phyloP scores from a whole-genome alignment of 805 yeast species.

The Torulaspora gathmanii region DNA sequence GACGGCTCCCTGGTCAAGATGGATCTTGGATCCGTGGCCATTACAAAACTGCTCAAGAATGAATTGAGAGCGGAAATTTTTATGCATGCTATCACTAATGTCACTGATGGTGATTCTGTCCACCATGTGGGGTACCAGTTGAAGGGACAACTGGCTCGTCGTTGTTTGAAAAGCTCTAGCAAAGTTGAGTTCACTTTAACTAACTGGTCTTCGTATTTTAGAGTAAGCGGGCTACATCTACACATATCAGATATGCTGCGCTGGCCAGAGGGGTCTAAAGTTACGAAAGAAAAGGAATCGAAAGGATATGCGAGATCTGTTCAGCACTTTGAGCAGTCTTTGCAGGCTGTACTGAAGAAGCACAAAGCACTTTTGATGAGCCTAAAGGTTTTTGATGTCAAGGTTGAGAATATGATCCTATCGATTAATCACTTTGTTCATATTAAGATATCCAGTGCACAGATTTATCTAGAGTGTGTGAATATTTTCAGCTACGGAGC shows the following conservation, averaged over 20 bases:
- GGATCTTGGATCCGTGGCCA: conserved; percentile 20
- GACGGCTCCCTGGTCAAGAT: conserved; percentile 10
- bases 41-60: conserved; percentile 15
- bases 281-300: not conserved
- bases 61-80: conserved; percentile 20
- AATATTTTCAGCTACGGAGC: conserved; percentile 21
- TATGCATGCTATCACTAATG: conserved; percentile 18
- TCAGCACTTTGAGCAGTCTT: conserved; percentile 2
- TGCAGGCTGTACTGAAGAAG: not conserved
- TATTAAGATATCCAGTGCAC: conserved; percentile 28
- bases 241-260: conserved; percentile 8
- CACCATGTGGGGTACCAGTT: conserved; percentile 21
- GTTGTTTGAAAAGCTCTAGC: not conserved
- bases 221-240: conserved; percentile 21
- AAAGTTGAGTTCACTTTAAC: conserved; percentile 8
- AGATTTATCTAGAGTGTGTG: conserved; percentile 25
- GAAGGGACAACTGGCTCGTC: conserved; percentile 10
- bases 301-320: not conserved
- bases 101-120: conserved; percentile 14
- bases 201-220: conserved; percentile 22
- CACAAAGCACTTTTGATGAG: conserved; percentile 12
- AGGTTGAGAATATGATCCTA: conserved; percentile 30
- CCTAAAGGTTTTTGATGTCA: conserved; percentile 28
- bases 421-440: conserved; percentile 12
- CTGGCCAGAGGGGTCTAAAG: not conserved